Evolutionary conservation across 495 filamentous ascomycete species (phyloP), one percentile per base, ranked within the genome.

Genomic region (Talaromyces liani): DNA sequence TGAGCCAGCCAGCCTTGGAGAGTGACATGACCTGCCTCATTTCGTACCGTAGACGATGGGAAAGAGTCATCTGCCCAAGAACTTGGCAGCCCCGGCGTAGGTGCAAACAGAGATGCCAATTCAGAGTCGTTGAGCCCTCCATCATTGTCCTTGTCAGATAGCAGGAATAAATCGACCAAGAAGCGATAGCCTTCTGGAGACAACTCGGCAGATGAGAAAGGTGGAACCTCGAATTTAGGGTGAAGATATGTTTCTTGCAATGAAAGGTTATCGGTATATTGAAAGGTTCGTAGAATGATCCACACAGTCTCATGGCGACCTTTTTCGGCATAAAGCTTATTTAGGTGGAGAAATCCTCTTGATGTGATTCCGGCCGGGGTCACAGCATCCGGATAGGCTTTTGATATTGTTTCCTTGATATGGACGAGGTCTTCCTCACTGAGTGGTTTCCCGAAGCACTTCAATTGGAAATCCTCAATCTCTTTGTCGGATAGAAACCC

Each of bases 291-390:
- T 54, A 98, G 75, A 63, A 98, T 96, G 31, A 92, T 89, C 94
- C 94, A 98, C 29, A 98, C 90, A 0, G 94, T 98, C 77, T 98
- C 95, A 69, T 98, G 94, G n/a, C 94, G 87, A 56, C 92, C 94
- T 73, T 96, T 97, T 69, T 97, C 93, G 2, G 92, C 93, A 70
- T 96, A 98, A 62, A 97, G 85, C 76, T 92, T 96, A 74, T 97
- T 97, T 51, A 98, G 79, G 63, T 89, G 82, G 27, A 98, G 80
- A 65, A 98, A 98, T 6, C 92, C 93, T 18, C 76, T 79, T 66
- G 88, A 83, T 68, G 90, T 87, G 64, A 98, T 88, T 0, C 94
- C 95, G 57, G 82, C 84, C 4, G 88, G 82, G 8, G 81, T 83
- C 31, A 84, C 84, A 0, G 85, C 86, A n/a, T 82, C 77, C 3